These are phyloP conservation scores for Aspergillus sp. DNA, from an alignment of 2,329 filamentous ascomycete species.

Conservation along the genomic window DNA sequence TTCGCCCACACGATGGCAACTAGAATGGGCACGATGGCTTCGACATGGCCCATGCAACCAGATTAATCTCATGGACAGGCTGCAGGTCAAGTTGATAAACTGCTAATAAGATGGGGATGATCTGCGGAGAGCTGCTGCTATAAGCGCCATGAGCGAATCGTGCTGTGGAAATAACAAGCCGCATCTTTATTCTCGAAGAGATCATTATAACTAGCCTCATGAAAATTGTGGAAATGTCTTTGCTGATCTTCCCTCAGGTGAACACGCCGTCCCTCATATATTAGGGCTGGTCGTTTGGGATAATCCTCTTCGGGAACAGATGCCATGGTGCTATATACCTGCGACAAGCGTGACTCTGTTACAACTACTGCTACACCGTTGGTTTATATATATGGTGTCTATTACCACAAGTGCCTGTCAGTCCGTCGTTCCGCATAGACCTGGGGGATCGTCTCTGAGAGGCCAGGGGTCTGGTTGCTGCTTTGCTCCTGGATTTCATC, in stretches of 20 bases:
- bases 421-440: background rate
- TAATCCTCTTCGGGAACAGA: slow-evolving; percentile 5
- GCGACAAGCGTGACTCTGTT: background rate
- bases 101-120: too few species aligned
- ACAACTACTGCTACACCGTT: background rate
- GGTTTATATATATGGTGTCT: background rate
- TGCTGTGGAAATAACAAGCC: too few species aligned
- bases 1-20: too few species aligned
- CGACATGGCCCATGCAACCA: too few species aligned
- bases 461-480: background rate
- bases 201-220: background rate
- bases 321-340: background rate
- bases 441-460: background rate
- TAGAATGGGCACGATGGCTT: too few species aligned
- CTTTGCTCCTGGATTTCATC: background rate
- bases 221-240: background rate
- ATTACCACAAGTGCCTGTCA: too few species aligned
- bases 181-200: slow-evolving; percentile 4
- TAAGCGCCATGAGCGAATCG: background rate
- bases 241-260: slow-evolving; percentile 22
- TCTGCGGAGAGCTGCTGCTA: too few species aligned
- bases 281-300: background rate
- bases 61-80: too few species aligned
- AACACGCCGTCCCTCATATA: slow-evolving; percentile 11
- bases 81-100: too few species aligned